These are phyloP conservation scores for Knufia fluminis DNA, from an alignment of 2,329 filamentous ascomycete genomes.

Conservation along the genomic window DNA sequence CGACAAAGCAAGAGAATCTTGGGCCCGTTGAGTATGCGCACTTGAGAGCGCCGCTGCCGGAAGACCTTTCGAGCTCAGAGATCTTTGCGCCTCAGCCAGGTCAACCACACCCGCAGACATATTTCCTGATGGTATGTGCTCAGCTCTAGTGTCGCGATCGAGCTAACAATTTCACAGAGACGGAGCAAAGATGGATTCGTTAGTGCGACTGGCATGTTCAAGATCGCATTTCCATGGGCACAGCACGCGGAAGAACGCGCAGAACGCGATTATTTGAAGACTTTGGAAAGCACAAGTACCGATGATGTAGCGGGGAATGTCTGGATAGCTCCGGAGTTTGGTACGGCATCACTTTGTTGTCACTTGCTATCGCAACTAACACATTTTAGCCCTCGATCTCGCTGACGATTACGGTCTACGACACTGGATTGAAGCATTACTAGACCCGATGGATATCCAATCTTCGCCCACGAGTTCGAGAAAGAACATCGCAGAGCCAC, in stretches of 20 bases:
- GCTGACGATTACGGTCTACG: slow-evolving; percentile 79
- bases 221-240: slow-evolving; percentile 58
- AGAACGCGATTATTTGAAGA: slow-evolving; percentile 70
- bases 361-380: slow-evolving; percentile 7
- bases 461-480: slow-evolving; percentile 57
- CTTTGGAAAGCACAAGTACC: slow-evolving; percentile 60
- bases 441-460: slow-evolving; percentile 75
- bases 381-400: slow-evolving; percentile 61
- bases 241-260: slow-evolving; percentile 48
- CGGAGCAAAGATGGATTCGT: slow-evolving; percentile 58
- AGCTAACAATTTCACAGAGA: slow-evolving; percentile 34
- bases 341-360: slow-evolving; percentile 33
- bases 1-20: slow-evolving; percentile 62
- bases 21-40: slow-evolving; percentile 94
- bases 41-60: slow-evolving; percentile 81
- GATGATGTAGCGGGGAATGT: slow-evolving; percentile 96
- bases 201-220: slow-evolving; percentile 62
- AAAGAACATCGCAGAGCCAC: slow-evolving; percentile 71
- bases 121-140: slow-evolving; percentile 74
- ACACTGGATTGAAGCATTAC: slow-evolving; percentile 82
- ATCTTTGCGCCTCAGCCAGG: slow-evolving; percentile 71
- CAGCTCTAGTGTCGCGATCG: not conserved
- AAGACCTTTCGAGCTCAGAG: slow-evolving; percentile 75
- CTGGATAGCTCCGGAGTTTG: slow-evolving; percentile 76
- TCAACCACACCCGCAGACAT: slow-evolving; percentile 65